A percentile compares a stretch with the other conserved stretches of the same genome.
phyloP scores from a whole-genome alignment of 805 yeast genomes.

The Maudiozyma barnettii region DNA sequence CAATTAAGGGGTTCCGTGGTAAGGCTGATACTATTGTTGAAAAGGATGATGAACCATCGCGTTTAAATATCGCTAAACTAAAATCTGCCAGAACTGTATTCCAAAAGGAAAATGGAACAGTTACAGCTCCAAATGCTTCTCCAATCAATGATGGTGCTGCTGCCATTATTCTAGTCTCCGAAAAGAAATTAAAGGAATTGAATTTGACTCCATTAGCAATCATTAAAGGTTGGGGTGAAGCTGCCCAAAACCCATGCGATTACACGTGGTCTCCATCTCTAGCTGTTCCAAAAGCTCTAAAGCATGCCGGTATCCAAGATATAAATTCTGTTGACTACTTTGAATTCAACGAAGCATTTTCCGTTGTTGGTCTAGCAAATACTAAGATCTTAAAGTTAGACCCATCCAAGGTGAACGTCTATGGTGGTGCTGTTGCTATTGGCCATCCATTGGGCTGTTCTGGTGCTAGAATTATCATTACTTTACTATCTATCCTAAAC shows the following conservation, averaged over 20 bases:
- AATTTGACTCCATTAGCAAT: conserved; percentile 83
- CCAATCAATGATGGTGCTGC: conserved; percentile 98
- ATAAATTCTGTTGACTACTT: conserved; percentile 71
- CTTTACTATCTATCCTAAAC: conserved; percentile 64
- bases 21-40: conserved; percentile 70
- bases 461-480: conserved; percentile 90
- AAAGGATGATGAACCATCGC: conserved; percentile 75
- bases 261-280: conserved; percentile 94
- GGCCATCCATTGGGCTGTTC: conserved; percentile 95
- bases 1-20: conserved; percentile 82
- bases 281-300: conserved; percentile 92
- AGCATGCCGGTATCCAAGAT: conserved; percentile 60
- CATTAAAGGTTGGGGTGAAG: conserved; percentile 95
- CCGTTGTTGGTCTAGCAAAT: conserved; percentile 92
- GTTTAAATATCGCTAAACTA: conserved; percentile 69
- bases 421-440: conserved; percentile 93
- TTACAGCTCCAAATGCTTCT: conserved; percentile 95
- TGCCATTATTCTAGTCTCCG: conserved; percentile 83
- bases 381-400: conserved; percentile 58
- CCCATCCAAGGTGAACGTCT: conserved; percentile 59
- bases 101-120: conserved; percentile 88
- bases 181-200: conserved; percentile 72
- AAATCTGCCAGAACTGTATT: conserved; percentile 87
- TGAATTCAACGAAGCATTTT: conserved; percentile 96
- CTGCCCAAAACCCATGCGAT: conserved; percentile 89